Percentiles rank a stretch among this genome's conserved stretches.
Evolutionary conservation across 192 early-diverging fungal genomes (phyloP).

Genomic region (Martensiomyces pterosporus): DNA sequence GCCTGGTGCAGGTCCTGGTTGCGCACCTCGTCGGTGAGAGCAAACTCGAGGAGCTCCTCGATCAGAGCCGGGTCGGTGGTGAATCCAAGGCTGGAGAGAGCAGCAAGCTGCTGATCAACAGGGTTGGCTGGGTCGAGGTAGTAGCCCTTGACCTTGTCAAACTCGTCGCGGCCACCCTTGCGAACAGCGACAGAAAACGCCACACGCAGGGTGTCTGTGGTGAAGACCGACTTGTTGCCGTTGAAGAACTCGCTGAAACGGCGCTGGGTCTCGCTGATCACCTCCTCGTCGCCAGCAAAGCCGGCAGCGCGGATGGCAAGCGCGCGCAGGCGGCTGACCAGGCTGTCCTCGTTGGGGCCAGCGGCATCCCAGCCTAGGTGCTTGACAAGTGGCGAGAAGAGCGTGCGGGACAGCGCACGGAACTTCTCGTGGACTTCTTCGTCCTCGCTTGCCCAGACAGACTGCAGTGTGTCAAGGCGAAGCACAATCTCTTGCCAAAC

Average conservation of each 20-base stretch:
- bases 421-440: constrained; percentile 60
- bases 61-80: constrained; percentile 55
- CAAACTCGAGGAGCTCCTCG: constrained; percentile 57
- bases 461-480: constrained; percentile 55
- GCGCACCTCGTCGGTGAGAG: constrained; percentile 63
- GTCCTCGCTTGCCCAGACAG: constrained; percentile 66
- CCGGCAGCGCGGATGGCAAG: constrained; percentile 72
- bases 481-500: constrained; percentile 66
- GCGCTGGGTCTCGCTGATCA: constrained; percentile 61
- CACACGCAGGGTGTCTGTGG: constrained; percentile 31
- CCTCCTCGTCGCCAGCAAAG: constrained; percentile 57
- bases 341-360: constrained; percentile 62
- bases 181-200: constrained; percentile 64
- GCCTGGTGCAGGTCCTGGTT: constrained; percentile 63
- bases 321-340: constrained; percentile 69
- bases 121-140: constrained; percentile 57
- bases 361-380: constrained; percentile 76
- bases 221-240: constrained; percentile 60
- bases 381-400: constrained; percentile 72
- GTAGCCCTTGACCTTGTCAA: constrained; percentile 62
- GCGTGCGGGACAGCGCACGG: constrained; percentile 58
- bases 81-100: constrained; percentile 59
- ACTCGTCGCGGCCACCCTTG: constrained; percentile 56
- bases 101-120: constrained; percentile 65
- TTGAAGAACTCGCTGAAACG: constrained; percentile 65